These are phyloP conservation scores for Phaeomoniella chlamydospora DNA, from an alignment of 2,329 filamentous ascomycete genomes.

Conservation along the genomic window DNA sequence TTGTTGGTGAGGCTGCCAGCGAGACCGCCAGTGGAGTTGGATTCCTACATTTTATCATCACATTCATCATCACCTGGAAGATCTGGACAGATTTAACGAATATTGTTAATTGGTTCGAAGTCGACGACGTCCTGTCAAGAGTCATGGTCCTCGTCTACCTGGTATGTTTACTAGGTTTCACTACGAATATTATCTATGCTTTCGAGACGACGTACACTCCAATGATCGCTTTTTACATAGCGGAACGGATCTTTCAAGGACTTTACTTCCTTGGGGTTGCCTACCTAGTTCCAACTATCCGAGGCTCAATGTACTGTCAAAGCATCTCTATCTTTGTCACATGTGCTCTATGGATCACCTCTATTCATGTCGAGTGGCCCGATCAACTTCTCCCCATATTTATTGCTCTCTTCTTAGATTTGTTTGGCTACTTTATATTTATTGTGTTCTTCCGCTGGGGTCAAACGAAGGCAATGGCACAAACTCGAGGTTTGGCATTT, in stretches of 20 bases:
- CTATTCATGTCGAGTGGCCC: slow-evolving; percentile 41
- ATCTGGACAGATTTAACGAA: slow-evolving; percentile 47
- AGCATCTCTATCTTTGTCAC: slow-evolving; percentile 31
- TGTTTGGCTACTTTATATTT: slow-evolving; percentile 31
- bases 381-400: slow-evolving; percentile 41
- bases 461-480: background rate
- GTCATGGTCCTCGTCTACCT: slow-evolving; percentile 46
- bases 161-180: slow-evolving; percentile 47
- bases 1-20: slow-evolving; percentile 46
- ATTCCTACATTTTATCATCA: slow-evolving; percentile 45
- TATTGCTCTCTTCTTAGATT: slow-evolving; percentile 39
- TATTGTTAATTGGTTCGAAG: slow-evolving; percentile 47
- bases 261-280: slow-evolving; percentile 33
- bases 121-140: slow-evolving; percentile 45
- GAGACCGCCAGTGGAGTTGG: slow-evolving; percentile 40
- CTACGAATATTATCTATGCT: slow-evolving; percentile 46
- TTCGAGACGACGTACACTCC: slow-evolving; percentile 43
- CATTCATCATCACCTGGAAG: slow-evolving; percentile 49
- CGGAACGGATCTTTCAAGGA: slow-evolving; percentile 39
- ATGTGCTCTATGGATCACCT: slow-evolving; percentile 43
- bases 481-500: slow-evolving; percentile 1
- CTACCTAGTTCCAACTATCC: slow-evolving; percentile 41
- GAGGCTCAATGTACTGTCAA: slow-evolving; percentile 38
- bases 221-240: slow-evolving; percentile 46
- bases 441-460: slow-evolving; percentile 19